Evolutionary conservation across 306 rosid genomes (phyloP).

Genomic region (Acacia confusa): DNA sequence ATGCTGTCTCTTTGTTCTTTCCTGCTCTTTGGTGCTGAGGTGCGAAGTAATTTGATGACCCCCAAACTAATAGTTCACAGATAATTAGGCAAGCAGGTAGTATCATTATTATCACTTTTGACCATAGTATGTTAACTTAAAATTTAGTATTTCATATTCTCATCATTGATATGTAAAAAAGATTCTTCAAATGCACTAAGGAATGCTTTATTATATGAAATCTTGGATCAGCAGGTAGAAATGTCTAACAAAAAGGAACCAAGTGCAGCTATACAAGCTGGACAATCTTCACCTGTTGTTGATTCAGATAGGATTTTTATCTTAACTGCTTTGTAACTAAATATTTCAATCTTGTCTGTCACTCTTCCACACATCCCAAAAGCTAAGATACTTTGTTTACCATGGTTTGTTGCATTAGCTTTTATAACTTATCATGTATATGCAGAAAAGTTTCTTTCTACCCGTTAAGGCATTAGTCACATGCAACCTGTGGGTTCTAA

Average conservation of each 20-base stretch:
- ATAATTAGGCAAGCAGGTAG: not conserved
- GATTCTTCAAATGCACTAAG: not conserved
- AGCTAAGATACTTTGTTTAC: not conserved
- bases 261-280: slow-evolving; percentile 18
- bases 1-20: not conserved
- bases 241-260: slow-evolving; percentile 11
- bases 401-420: slow-evolving; percentile 13
- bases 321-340: not conserved
- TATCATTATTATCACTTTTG: not conserved
- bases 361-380: not conserved
- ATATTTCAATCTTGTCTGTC: slow-evolving; percentile 11
- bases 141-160: not conserved
- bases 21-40: not conserved
- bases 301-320: slow-evolving; percentile 35
- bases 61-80: not conserved
- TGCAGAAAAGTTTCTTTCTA: slow-evolving; percentile 2
- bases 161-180: slow-evolving; percentile 4
- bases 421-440: not conserved
- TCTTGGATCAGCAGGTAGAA: slow-evolving; percentile 21
- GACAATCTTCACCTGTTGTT: slow-evolving; percentile 16
- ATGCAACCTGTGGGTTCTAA: slow-evolving; percentile 15
- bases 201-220: slow-evolving; percentile 22
- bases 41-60: not conserved
- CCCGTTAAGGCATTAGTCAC: not conserved
- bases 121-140: not conserved